Conservation (phyloP, 768 basidiomycete species). For the Ramaria sp. region DNA sequence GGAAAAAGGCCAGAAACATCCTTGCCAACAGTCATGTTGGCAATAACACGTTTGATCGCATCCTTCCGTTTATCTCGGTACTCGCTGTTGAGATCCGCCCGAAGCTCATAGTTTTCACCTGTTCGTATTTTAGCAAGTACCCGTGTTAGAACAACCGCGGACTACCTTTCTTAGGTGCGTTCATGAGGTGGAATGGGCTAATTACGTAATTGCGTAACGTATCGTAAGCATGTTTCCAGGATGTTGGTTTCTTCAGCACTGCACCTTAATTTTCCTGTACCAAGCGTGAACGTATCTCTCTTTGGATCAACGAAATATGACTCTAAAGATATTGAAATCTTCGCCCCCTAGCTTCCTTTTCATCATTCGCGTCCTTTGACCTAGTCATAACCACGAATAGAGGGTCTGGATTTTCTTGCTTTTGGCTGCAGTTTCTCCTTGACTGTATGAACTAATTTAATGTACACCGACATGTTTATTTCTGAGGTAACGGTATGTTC, state of each 20-base stretch:
- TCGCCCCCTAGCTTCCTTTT: too few relatives aligned
- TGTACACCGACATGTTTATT: too few relatives aligned
- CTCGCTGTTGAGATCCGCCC: constrained; percentile 93
- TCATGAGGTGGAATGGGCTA: constrained; percentile 6
- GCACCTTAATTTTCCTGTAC: too few relatives aligned
- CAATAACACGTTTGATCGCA: constrained; percentile 96
- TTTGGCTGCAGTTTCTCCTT: too few relatives aligned
- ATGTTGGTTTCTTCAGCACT: not conserved
- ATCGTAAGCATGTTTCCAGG: not conserved
- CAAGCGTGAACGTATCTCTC: too few relatives aligned
- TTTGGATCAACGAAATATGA: too few relatives aligned
- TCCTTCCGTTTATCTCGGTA: constrained; percentile 94
- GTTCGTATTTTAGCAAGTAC: constrained; percentile 25
- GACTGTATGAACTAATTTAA: too few relatives aligned
- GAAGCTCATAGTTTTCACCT: constrained; percentile 97
- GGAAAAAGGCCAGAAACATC: constrained; percentile 94
- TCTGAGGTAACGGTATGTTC: too few relatives aligned
- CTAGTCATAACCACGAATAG: too few relatives aligned
- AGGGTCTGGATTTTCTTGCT: too few relatives aligned
- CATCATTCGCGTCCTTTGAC: too few relatives aligned
- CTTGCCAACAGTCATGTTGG: constrained; percentile 99
- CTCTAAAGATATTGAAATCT: too few relatives aligned
- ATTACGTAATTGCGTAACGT: not conserved
- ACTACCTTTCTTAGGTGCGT: constrained; percentile 18
- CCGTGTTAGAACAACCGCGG: not conserved